These are phyloP conservation scores for Lipomyces sp. DNA, from an alignment of 805 yeast genomes.

Conservation along the genomic window DNA sequence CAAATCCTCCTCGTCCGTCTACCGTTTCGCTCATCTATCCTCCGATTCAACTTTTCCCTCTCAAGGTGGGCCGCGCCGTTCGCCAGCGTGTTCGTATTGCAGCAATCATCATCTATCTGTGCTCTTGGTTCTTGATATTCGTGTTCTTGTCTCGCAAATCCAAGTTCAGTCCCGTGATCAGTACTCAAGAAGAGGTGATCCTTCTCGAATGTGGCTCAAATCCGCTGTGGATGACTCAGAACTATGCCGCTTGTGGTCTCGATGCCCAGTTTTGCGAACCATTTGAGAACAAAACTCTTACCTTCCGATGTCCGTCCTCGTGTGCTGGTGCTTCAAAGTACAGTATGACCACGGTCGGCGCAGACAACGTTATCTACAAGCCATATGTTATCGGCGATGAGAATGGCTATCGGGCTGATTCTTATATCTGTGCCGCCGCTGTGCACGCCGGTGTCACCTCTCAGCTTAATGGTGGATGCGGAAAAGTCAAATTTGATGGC, in stretches of 20 bases:
- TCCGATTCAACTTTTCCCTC: conserved; percentile 35
- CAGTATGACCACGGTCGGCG: conserved; percentile 76
- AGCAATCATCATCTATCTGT: conserved; percentile 30
- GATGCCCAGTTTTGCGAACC: conserved; percentile 66
- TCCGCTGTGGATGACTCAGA: conserved; percentile 36
- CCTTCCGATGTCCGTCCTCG: conserved; percentile 83
- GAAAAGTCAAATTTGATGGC: conserved; percentile 62
- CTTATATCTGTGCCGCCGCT: conserved; percentile 88
- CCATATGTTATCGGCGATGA: conserved; percentile 85
- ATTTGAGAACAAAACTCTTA: conserved; percentile 52
- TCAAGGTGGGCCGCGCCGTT: conserved; percentile 32
- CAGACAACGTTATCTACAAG: conserved; percentile 65
- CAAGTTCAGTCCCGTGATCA: conserved; percentile 32
- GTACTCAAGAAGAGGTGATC: conserved; percentile 28
- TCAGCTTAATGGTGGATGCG: conserved; percentile 79
- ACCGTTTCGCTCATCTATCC: conserved; percentile 33
- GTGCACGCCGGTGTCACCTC: conserved; percentile 82
- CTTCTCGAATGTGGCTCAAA: conserved; percentile 36
- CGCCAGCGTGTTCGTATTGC: conserved; percentile 28
- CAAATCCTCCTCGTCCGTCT: conserved; percentile 35
- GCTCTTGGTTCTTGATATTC: conserved; percentile 36
- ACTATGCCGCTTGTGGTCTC: conserved; percentile 67
- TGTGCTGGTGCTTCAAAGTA: conserved; percentile 82
- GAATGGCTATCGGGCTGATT: conserved; percentile 74
- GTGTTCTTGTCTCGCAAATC: conserved; percentile 37